Evolutionary conservation across 163 green algal species (phyloP).

Genomic region (Coccomyxa subellipsoidea): DNA sequence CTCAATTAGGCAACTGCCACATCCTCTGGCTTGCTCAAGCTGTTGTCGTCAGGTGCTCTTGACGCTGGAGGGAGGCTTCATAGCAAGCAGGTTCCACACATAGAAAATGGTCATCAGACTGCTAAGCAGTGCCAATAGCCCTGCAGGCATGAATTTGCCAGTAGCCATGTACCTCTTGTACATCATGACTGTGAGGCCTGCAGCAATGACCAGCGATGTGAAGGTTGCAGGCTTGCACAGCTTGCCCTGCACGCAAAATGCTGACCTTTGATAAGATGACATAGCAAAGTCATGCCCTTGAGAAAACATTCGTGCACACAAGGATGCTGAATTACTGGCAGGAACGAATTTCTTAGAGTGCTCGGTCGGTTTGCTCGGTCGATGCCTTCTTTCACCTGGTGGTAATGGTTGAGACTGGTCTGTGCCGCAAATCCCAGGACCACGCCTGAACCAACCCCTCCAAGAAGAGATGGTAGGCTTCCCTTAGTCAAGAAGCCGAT

Average conservation of each 20-base stretch:
- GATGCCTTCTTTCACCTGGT: conserved; percentile 8
- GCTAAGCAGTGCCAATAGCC: conserved; percentile 30
- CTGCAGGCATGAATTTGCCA: conserved; percentile 41
- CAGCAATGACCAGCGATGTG: conserved; percentile 24
- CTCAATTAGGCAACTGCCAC: background rate
- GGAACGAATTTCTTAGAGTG: too few species aligned
- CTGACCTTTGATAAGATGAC: background rate
- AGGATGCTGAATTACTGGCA: background rate
- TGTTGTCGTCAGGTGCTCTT: background rate
- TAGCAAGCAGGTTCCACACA: conserved; percentile 37
- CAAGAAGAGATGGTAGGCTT: conserved; percentile 34
- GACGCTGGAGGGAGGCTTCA: conserved; percentile 14
- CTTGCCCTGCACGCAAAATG: conserved; percentile 5
- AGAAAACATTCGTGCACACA: background rate
- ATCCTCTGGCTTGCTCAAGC: background rate
- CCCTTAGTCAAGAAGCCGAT: conserved; percentile 37
- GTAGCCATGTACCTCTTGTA: conserved; percentile 29
- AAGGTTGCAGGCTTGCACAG: conserved; percentile 18
- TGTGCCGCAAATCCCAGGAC: conserved; percentile 31
- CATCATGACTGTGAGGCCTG: conserved; percentile 35
- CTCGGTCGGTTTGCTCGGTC: too few species aligned
- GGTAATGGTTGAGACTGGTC: conserved; percentile 28
- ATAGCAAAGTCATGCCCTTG: background rate
- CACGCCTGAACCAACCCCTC: conserved; percentile 32
- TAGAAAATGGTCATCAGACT: conserved; percentile 34